Evolutionary conservation across 805 yeast species (phyloP).

Genomic region (Phaffomyces thermotolerans): DNA sequence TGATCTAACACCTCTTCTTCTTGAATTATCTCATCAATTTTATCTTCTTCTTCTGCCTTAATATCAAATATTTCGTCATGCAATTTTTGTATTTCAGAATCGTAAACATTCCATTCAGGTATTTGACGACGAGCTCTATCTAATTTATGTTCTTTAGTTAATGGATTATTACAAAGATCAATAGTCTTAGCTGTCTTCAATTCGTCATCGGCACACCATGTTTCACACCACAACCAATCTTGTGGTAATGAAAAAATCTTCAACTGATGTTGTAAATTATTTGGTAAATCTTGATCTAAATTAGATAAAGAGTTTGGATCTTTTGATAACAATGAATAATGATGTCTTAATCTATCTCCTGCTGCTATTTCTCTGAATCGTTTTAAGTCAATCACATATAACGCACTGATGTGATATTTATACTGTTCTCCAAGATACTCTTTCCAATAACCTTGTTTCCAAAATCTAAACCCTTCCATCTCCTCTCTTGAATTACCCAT

Average conservation of each 20-base stretch:
- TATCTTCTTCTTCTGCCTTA: neutral
- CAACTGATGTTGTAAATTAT: slow-evolving; percentile 63
- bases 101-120: slow-evolving; percentile 72
- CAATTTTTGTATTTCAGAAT: slow-evolving; percentile 40
- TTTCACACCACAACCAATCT: slow-evolving; percentile 92
- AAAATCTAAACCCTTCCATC: slow-evolving; percentile 81
- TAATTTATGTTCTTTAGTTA: slow-evolving; percentile 71
- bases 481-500: slow-evolving; percentile 77
- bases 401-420: slow-evolving; percentile 72
- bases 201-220: slow-evolving; percentile 74
- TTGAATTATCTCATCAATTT: neutral
- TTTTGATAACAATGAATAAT: slow-evolving; percentile 73
- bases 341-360: slow-evolving; percentile 77
- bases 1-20: neutral
- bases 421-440: slow-evolving; percentile 45
- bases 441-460: slow-evolving; percentile 93
- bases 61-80: slow-evolving; percentile 13
- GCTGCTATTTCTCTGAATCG: slow-evolving; percentile 58
- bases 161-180: slow-evolving; percentile 78
- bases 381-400: slow-evolving; percentile 71
- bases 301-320: slow-evolving; percentile 77
- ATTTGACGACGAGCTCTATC: slow-evolving; percentile 69
- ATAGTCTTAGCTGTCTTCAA: slow-evolving; percentile 63
- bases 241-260: slow-evolving; percentile 69
- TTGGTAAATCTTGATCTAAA: slow-evolving; percentile 91